phyloP scores from a whole-genome alignment of 73 alveolate genomes.

The Tetrahymena malaccensis region DNA sequence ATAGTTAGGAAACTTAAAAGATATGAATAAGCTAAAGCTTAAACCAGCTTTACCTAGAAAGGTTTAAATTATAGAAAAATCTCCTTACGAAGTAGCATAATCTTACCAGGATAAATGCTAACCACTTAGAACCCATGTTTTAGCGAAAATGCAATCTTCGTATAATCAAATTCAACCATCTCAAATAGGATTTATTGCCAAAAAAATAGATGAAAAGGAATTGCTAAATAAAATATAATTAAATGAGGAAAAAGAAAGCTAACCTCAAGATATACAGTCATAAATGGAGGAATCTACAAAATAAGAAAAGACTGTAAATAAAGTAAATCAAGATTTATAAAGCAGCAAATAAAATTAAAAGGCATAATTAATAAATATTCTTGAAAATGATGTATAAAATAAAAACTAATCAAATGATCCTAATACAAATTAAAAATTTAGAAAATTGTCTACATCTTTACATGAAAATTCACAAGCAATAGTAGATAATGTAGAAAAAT shows the following conservation, averaged over 20 bases:
- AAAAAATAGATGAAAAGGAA: background rate
- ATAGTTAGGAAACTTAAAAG: background rate
- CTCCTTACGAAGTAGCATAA: background rate
- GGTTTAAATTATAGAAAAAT: background rate
- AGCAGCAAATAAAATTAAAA: too few species aligned
- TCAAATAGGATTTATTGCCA: background rate
- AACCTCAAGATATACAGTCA: background rate
- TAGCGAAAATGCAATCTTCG: background rate
- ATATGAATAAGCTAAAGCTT: background rate
- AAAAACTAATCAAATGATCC: too few species aligned
- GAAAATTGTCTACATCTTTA: background rate
- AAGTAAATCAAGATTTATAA: background rate
- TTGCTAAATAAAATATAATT: background rate
- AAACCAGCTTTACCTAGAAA: background rate
- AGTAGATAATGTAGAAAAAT: background rate
- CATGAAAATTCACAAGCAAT: background rate
- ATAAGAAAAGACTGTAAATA: too few species aligned
- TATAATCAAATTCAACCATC: background rate
- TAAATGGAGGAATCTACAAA: background rate
- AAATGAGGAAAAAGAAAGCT: background rate
- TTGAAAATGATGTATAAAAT: background rate
- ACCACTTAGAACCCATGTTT: background rate
- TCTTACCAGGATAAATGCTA: background rate
- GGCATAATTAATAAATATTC: too few species aligned
- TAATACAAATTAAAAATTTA: background rate